Conservation (phyloP, 2,329 filamentous ascomycete species). For the Tolypocladium tundrense region DNA sequence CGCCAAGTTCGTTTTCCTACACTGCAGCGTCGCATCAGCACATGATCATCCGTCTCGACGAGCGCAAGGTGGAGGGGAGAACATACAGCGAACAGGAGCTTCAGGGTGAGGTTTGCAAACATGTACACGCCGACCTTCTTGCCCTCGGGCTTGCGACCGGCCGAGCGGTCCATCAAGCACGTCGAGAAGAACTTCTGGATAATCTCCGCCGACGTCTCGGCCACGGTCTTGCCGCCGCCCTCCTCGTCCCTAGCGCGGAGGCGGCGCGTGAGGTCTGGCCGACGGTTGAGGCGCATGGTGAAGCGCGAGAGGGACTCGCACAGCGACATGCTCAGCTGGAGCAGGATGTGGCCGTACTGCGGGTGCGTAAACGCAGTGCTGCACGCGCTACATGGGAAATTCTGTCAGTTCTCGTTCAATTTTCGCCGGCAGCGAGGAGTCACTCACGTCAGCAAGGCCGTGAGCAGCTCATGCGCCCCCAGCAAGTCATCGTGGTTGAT, state of each 20-base stretch:
- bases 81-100: conserved; percentile 70
- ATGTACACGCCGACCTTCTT: conserved; percentile 84
- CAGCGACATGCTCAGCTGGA: conserved; percentile 74
- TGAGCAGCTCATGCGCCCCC: conserved; percentile 64
- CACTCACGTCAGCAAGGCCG: conserved; percentile 62
- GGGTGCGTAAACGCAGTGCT: conserved; percentile 73
- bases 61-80: too few relatives aligned
- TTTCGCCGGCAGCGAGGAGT: not conserved
- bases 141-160: conserved; percentile 62
- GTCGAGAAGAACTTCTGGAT: conserved; percentile 87
- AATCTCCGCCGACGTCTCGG: conserved; percentile 79
- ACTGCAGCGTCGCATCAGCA: conserved; percentile 31
- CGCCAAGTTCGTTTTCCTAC: conserved; percentile 71
- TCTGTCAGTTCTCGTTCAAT: not conserved
- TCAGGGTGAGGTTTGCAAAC: conserved; percentile 83
- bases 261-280: conserved; percentile 64
- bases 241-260: conserved; percentile 49
- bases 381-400: conserved; percentile 49
- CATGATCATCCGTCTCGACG: too few relatives aligned
- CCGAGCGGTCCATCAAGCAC: conserved; percentile 72
- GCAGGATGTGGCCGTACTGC: conserved; percentile 68
- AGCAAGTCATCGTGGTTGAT: conserved; percentile 67
- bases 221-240: conserved; percentile 65
- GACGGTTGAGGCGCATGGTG: conserved; percentile 73
- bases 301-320: conserved; percentile 72